phyloP scores from a whole-genome alignment of 1,139 yeast species.

The Tardiomyces blankii region DNA sequence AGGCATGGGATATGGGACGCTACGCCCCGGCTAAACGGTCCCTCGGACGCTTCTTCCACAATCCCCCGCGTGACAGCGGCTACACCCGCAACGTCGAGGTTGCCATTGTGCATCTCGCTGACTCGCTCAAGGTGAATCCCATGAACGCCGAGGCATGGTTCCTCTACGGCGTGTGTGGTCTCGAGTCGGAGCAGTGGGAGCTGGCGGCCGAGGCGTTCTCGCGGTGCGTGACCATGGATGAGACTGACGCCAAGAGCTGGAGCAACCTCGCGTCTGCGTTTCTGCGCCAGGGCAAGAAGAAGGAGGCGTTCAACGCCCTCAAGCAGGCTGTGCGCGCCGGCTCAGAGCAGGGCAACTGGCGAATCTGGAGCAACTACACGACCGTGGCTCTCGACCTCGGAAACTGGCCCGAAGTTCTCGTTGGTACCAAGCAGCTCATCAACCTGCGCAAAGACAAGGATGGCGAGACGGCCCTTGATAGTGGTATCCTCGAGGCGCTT shows the following conservation, averaged over 20 bases:
- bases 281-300: constrained; percentile 48
- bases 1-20: constrained; percentile 78
- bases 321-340: constrained; percentile 65
- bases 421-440: constrained; percentile 57
- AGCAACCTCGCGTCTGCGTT: constrained; percentile 85
- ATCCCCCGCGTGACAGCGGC: constrained; percentile 50
- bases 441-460: constrained; percentile 38
- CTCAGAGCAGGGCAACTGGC: constrained; percentile 68
- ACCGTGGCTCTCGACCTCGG: constrained; percentile 68
- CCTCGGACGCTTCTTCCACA: constrained; percentile 59
- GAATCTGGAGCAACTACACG: constrained; percentile 81
- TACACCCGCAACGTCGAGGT: constrained; percentile 38
- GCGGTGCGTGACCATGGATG: constrained; percentile 81
- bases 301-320: constrained; percentile 76
- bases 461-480: constrained; percentile 62
- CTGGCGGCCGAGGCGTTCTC: constrained; percentile 90
- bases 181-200: constrained; percentile 61
- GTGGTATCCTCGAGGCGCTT: constrained; percentile 65
- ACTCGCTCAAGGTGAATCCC: constrained; percentile 68
- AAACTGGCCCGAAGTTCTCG: constrained; percentile 81
- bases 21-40: constrained; percentile 83
- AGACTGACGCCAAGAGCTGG: constrained; percentile 78
- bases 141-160: constrained; percentile 79
- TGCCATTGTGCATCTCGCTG: constrained; percentile 61
- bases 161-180: constrained; percentile 82